A percentile compares a stretch with the other conserved stretches of the same genome.
phyloP scores from a whole-genome alignment of 345 rosid genomes.

The Sisymbrium altissimum region DNA sequence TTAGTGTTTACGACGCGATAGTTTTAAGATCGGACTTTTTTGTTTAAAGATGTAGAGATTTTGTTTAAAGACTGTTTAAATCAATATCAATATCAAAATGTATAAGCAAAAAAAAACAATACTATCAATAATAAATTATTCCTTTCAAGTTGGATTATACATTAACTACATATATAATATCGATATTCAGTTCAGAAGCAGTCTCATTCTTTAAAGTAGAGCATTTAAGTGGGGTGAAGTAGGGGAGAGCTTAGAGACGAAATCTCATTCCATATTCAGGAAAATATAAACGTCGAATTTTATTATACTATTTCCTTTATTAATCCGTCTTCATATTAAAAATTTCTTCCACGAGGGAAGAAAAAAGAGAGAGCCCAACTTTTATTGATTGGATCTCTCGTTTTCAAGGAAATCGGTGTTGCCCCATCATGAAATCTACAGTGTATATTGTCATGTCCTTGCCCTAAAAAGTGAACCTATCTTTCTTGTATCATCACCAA shows the following conservation, averaged over 20 bases:
- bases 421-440: slow-evolving; percentile 29
- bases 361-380: not conserved
- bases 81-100: no score
- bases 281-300: not conserved
- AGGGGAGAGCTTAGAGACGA: not conserved
- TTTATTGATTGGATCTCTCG: slow-evolving; percentile 26
- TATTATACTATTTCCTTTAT: not conserved
- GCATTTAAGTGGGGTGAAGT: not conserved
- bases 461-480: slow-evolving; percentile 18
- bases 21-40: not conserved
- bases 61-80: not conserved
- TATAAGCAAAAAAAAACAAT: no score
- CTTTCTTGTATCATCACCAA: slow-evolving; percentile 19
- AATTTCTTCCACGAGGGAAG: not conserved
- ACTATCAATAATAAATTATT: not conserved
- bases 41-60: not conserved
- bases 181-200: not conserved
- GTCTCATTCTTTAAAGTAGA: not conserved
- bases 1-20: not conserved
- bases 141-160: not conserved
- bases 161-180: not conserved
- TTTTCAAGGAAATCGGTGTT: slow-evolving; percentile 30
- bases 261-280: not conserved
- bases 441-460: slow-evolving; percentile 26
- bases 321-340: not conserved